Base-by-base conservation (phyloP, 441 rosid genomes). In the Daphne laureola region DNA sequence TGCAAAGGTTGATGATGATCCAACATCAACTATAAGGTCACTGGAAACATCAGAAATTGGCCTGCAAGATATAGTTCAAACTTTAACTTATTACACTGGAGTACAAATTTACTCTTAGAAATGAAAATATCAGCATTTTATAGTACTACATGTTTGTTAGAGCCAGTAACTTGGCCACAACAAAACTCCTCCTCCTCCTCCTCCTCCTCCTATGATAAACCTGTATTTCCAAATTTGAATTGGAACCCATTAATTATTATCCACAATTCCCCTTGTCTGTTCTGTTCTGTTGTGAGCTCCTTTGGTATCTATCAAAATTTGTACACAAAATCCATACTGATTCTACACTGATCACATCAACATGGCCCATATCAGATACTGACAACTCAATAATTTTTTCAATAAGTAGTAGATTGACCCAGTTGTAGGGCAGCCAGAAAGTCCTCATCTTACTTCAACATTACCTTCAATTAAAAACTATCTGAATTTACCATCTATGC, bases 31-130 rank as follows among this genome's bases (percentile, higher is more conserved):
- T 2, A 79, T 81, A 35, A 92, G 92, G 71, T 92, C 98, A 59
- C 98, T 92, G 14, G 94, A 89, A 53, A 92, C 97, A 49, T 92
- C 97, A 1, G 96, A 86, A 57, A 89, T 84, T 35, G 98, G 97
- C 98, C 98, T 89, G 90, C 78, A 63, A 67, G 51, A 73, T 42
- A 60, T 42, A 60, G 67, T 38, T 36, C 38, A 61, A n/a, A n/a
- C n/a, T n/a, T n/a, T n/a, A n/a, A 50, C 54, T 55, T 61, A 25
- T 14, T 31, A 46, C 58, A 46, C 2, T 21, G 25, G 25, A 21
- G 2, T 50, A 73, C 51, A 31, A 54, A 61, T 36, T 26, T 15
- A 55, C n/a, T n/a, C n/a, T 42, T 27, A 6, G 51, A 53, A 59
- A 67, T 21, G 52, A 17, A 66, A 55, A 63, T 44, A 57, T 54